Evolutionary conservation across 768 basidiomycete species (phyloP), one percentile per base, ranked within the genome.

Genomic region (Leccinellum rugosiceps): DNA sequence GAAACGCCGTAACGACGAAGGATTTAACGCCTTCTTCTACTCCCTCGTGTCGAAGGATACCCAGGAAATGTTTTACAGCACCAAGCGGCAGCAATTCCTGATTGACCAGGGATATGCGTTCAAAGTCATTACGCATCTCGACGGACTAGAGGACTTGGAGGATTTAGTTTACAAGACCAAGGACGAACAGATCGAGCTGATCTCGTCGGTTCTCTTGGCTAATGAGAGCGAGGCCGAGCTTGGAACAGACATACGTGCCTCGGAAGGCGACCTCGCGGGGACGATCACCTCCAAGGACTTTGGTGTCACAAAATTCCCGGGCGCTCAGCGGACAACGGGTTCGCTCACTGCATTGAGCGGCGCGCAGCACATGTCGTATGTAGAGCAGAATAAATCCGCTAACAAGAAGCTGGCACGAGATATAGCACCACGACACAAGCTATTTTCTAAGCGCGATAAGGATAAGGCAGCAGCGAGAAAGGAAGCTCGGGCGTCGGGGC

Each of bases 11-110:
- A 99, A 99, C 68, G 97, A 99, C 67, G 97, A 98, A 75, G 97
- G 97, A 1, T 99, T 99, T 78, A 99, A 99, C 62, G 97, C 97
- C 23, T 99, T 98, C 77, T 99, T 99, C 76, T 99, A 99, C 73
- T 98, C 97, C 31, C 85, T 99, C 7, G 97, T 99, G 32, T 98
- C 95, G 25, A 97, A 97, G 74, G 96, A 98, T 75, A 99, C 96
- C 4, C 94, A 97, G 68, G 97, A 98, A 75, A 98, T 98, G 94
- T 99, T 88, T 75, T 99, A 98, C 80, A 95, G 92, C 71, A 96
- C 97, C 3, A 99, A 99, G 75, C 86, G 97, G 15, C 97, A 98
- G 68, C 94, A 98, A 68, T 99, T 99, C 76, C 77, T 99, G 63
- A 96, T 99, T 67, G 97, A 99, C 70, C 95, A 98, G 75, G 96